Base-by-base conservation (phyloP, 805 yeast species). In the Schizosaccharomyces osmophilus region DNA sequence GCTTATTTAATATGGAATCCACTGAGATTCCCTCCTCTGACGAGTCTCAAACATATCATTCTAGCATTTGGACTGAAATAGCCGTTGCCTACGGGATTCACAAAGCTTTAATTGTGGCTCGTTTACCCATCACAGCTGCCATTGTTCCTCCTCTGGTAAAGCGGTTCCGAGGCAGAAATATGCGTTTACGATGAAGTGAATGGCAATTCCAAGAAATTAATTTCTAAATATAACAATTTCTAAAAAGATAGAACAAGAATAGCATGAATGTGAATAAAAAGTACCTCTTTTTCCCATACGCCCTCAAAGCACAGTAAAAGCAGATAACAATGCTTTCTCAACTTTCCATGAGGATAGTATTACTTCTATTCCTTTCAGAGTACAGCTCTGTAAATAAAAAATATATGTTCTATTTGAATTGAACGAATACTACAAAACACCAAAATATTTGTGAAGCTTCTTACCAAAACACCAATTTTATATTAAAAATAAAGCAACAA, bases 71-170 rank as follows among this genome's bases (percentile, higher is more conserved):
- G 77, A 84, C 97, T 0, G 97, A 90, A 71, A 81, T 87, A 66
- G 82, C 85, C 13, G 78, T 93, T 61, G 97, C 97, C 0, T 93
- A 93, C 70, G 95, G 95, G 2, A 74, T 93, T 58, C 97, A 93
- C 74, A 93, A 93, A 73, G 80, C 89, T 4, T 76, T 93, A 64
- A 64, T 71, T 19, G 79, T 90, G 29, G 78, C 93, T 54, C 78
- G 98, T 64, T 74, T 93, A 4, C 98, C 98, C 15, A 71, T 87
- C 39, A 84, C 97, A 0, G 96, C 96, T 0, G 95, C 95, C 1
- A 78, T 89, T 13, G 88, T 97, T 0, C 98, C 98, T 5, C 69
- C 80, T 1, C 77, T 87, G 1, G 95, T 87, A 4, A 74, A 71
- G 77, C 60, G 60, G 15, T 57, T 57, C 48, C 43, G 60, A 6